Base-by-base conservation (phyloP, 441 rosid genomes). In the Raphanus hybrid region DNA sequence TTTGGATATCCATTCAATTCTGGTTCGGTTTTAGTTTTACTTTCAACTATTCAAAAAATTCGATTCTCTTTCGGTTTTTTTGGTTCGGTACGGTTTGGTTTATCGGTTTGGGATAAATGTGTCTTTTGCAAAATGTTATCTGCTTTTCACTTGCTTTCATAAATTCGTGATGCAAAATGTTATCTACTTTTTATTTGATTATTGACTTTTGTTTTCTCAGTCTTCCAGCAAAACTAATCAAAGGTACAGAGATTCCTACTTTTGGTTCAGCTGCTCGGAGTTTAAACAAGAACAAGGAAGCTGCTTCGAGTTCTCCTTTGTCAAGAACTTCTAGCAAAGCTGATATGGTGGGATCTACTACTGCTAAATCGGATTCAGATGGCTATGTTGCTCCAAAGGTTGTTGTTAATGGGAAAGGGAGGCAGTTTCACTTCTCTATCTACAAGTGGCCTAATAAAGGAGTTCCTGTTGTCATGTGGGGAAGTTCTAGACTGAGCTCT, bases 401-500 rank as follows among this genome's bases (percentile, higher is more conserved):
- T 39, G 83, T 70, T 39, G 81, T 52, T 67, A 66, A 39, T 66
- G 74, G 70, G 35, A 67, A 70, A 52, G 67, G 70, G 14, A 77
- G 75, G 78, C 87, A 84, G 29, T 93, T 92, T 85, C 97, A 92
- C 81, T 92, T 96, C 85, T 96, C 99, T 2, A 93, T 96, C 61
- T 96, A 90, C 85, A 96, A 89, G 82, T 96, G 99, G 98, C 97
- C 92, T 61, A 85, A 91, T 83, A 87, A 89, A 70, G 95, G 94
- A 69, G 81, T 84, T 18, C 94, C 96, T 9, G 23, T 87, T 26
- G 74, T 45, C 62, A 78, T 77, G 32, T 85, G 86, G 82, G 85
- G 85, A 11, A 84, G 77, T 73, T 83, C 82, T 29, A 90, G 86
- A 73, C 73, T 39, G 27, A 85, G 80, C 72, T 87, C 84, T 68